Conservation (phyloP, 2,329 filamentous ascomycete genomes). For the Macrophomina pseudophaseolina region DNA sequence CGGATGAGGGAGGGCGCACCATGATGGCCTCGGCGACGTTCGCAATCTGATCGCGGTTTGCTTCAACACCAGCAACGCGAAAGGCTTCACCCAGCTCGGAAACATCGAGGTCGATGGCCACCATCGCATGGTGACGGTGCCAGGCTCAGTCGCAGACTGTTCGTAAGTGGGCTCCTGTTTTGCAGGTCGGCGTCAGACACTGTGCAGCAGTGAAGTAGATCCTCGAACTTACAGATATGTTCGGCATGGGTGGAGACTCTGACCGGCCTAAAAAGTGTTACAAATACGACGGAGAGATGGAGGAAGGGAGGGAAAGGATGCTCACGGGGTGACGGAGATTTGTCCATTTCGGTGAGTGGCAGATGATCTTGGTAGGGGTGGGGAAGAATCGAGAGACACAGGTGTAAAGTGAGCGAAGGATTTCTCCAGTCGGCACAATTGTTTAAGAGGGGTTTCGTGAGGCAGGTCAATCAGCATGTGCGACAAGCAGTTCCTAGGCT, state of each 20-base stretch:
- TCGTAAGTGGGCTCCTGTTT: neutral
- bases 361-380: neutral
- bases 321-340: neutral
- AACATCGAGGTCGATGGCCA: constrained; percentile 1
- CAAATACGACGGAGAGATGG: neutral
- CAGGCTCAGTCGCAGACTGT: neutral
- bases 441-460: neutral
- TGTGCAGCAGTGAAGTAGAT: neutral
- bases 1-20: neutral
- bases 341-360: neutral
- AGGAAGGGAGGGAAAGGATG: neutral
- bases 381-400: neutral
- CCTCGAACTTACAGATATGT: neutral
- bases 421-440: neutral
- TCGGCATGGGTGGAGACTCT: neutral
- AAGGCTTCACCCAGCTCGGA: neutral
- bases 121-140: constrained; percentile 3
- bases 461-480: neutral
- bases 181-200: neutral
- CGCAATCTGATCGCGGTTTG: neutral
- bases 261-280: neutral
- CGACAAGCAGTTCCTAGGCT: neutral
- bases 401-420: neutral
- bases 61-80: neutral
- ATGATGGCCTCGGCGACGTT: neutral